Evolutionary conservation across 2,329 filamentous ascomycete genomes (phyloP), one percentile per base, ranked within the genome.

Genomic region (Ophiocordyceps sinensis): DNA sequence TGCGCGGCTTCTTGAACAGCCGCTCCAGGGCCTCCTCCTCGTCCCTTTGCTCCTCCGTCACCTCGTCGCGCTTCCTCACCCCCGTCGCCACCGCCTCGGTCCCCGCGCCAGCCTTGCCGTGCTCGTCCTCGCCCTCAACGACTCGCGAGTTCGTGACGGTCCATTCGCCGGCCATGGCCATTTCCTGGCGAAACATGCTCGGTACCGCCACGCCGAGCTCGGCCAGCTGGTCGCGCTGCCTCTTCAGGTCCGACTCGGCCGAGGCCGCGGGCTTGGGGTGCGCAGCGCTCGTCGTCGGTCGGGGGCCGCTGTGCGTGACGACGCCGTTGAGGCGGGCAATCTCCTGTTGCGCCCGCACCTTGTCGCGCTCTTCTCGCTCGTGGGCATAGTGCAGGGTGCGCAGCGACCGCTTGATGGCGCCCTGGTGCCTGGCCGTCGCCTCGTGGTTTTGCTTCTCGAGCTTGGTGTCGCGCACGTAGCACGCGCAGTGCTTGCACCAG

Each of bases 401-500:
- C 9, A 98, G 72, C 50, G 88, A 91, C 41, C 89, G 85, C 64
- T 94, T 93, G 45, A 96, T 76, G 48, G 75, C 81, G 54, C 77
- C 75, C 64, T 94, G 86, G 61, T 95, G 88, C 58, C 81, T 86
- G 13, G 68, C 80, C 0, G 85, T 94, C 23, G 83, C 76, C 62
- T 95, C 88, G 64, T 95, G 88, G 62, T 95, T 89, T 49, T 79
- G 73, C 51, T 81, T 82, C 60, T 94, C 88, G 61, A 95, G 77
- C 51, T 85, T 80, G 19, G 88, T 95, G 68, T 98, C 91, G 63
- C 85, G 84, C 39, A 98, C 84, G 62, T 79, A 96, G 57, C 75
- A 76, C 56, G 78, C 77, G 74, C 91, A 98, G 68, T 94, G 85
- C 62, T 96, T 96, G 75, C 91, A 98, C 87, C 88, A 96, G 66